Evolutionary conservation across 306 rosid species (phyloP).

Genomic region (Ceratonia siliqua): DNA sequence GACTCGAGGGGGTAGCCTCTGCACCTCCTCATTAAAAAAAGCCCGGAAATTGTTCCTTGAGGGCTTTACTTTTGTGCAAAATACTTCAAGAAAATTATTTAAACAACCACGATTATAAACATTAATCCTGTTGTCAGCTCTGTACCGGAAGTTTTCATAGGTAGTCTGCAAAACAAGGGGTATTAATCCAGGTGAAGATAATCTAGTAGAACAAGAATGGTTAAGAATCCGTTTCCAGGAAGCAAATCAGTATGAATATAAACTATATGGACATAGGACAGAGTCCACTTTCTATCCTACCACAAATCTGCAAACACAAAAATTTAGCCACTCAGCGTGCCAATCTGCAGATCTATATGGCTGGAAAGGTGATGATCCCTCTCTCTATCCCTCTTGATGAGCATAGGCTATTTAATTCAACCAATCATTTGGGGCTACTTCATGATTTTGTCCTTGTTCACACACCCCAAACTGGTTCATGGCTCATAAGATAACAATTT

Average conservation of each 20-base stretch:
- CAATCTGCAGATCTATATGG: neutral
- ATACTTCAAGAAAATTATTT: constrained; percentile 80
- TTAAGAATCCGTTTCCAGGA: constrained; percentile 15
- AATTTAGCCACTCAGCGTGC: neutral
- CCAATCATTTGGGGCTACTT: neutral
- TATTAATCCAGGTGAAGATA: constrained; percentile 16
- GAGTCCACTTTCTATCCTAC: neutral
- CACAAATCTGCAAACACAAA: neutral
- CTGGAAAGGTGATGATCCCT: neutral
- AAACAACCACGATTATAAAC: constrained; percentile 74
- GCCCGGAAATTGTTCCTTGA: constrained; percentile 84
- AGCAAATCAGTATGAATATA: constrained; percentile 9
- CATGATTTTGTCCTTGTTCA: constrained; percentile 19
- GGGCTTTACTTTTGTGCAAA: constrained; percentile 72
- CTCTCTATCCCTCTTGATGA: neutral
- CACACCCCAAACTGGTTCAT: constrained; percentile 1
- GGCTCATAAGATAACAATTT: neutral
- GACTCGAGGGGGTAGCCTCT: constrained; percentile 47
- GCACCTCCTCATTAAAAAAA: constrained; percentile 69
- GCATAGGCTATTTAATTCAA: neutral
- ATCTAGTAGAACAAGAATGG: constrained; percentile 10
- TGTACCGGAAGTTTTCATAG: constrained; percentile 81
- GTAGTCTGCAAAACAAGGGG: constrained; percentile 72
- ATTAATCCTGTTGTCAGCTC: constrained; percentile 76
- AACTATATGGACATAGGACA: neutral